These are phyloP conservation scores for Cercophora newfieldiana DNA, from an alignment of 495 filamentous ascomycete genomes.

Conservation along the genomic window DNA sequence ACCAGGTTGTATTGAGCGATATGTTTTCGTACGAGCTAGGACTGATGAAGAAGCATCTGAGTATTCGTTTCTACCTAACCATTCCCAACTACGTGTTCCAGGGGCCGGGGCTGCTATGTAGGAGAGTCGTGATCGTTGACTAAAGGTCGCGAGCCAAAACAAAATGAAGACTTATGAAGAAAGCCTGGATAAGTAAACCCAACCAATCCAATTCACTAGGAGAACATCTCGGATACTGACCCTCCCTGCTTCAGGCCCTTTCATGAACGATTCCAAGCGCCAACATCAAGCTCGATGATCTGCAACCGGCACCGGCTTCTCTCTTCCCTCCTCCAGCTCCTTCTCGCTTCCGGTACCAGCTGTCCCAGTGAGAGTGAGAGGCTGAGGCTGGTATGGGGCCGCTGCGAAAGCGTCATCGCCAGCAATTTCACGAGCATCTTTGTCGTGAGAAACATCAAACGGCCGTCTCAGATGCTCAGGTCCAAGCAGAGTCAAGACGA, in stretches of 20 bases:
- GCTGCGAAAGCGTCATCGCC: constrained; percentile 38
- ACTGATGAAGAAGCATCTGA: background rate
- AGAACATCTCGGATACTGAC: too few relatives aligned
- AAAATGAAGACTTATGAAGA: too few relatives aligned
- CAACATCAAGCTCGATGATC: background rate
- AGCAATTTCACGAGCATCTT: constrained; percentile 60
- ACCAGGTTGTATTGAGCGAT: background rate
- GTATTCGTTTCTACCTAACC: background rate
- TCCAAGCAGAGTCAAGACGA: constrained; percentile 71
- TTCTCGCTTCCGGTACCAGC: background rate
- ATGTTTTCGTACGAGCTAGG: background rate
- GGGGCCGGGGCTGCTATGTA: too few relatives aligned
- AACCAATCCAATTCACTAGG: too few relatives aligned
- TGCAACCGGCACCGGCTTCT: background rate
- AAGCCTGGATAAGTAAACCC: too few relatives aligned
- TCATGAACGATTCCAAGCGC: background rate
- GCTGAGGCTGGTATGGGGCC: constrained; percentile 10
- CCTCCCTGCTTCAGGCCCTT: too few relatives aligned
- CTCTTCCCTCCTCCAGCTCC: constrained; percentile 2
- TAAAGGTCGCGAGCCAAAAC: too few relatives aligned
- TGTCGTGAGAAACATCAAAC: constrained; percentile 67
- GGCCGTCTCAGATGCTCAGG: constrained; percentile 68
- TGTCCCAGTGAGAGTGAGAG: background rate
- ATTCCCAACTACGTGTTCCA: too few relatives aligned
- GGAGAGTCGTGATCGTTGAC: too few relatives aligned